phyloP scores from a whole-genome alignment of 2,329 filamentous ascomycete species.

The Xylaria sp. region DNA sequence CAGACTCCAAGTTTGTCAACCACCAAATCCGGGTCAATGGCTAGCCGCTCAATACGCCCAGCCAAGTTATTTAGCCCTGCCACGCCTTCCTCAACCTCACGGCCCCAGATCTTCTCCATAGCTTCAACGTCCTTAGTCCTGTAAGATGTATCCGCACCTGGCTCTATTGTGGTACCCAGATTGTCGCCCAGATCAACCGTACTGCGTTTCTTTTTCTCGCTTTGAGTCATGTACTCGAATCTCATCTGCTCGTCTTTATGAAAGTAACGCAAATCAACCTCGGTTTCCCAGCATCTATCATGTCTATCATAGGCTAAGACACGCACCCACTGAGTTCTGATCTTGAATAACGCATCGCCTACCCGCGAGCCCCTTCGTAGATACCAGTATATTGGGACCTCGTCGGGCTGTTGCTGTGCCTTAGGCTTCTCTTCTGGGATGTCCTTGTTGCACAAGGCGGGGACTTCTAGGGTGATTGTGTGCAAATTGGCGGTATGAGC shows the following conservation, averaged over 20 bases:
- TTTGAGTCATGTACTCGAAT: conserved; percentile 4
- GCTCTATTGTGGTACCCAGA: neutral
- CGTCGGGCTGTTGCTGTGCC: conserved; percentile 22
- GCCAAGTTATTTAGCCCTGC: conserved; percentile 36
- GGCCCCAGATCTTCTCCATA: conserved; percentile 27
- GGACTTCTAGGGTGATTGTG: conserved; percentile 57
- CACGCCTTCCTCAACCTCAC: conserved; percentile 18
- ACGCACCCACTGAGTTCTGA: conserved; percentile 53
- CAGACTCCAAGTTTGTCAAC: conserved; percentile 38
- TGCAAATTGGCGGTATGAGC: conserved; percentile 49
- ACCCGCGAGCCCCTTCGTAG: conserved; percentile 49
- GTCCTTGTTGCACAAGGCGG: conserved; percentile 43
- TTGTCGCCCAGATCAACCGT: conserved; percentile 11
- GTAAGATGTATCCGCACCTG: neutral
- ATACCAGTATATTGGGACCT: conserved; percentile 54
- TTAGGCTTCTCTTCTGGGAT: conserved; percentile 18
- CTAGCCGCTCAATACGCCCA: conserved; percentile 43
- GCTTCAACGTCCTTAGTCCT: conserved; percentile 34
- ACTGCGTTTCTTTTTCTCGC: neutral
- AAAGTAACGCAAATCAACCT: conserved; percentile 41
- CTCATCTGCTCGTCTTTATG: conserved; percentile 35
- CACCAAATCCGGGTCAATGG: conserved; percentile 36
- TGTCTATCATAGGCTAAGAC: conserved; percentile 50
- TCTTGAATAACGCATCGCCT: conserved; percentile 46
- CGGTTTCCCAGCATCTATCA: conserved; percentile 34